A percentile compares a stretch with the other conserved stretches of the same genome.
phyloP scores from a whole-genome alignment of 495 filamentous ascomycete genomes.

The Tuber aestivum region DNA sequence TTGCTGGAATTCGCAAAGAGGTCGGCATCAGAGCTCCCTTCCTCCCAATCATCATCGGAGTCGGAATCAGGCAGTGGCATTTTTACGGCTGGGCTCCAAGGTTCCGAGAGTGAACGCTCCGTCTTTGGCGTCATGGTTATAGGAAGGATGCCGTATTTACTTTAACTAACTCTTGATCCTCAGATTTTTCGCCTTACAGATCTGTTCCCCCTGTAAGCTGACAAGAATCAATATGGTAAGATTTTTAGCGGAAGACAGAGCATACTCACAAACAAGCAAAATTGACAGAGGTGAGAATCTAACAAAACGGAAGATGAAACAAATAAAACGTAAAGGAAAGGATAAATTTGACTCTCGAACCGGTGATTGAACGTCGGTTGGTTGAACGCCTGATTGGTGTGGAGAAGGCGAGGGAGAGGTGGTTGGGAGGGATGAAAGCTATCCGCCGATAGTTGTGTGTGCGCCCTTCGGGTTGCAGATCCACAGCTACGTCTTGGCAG shows the following conservation, averaged over 20 bases:
- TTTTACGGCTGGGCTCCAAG: conserved; percentile 20
- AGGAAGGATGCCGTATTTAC: neutral
- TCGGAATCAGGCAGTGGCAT: conserved; percentile 31
- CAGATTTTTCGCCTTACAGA: neutral
- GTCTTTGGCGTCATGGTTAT: neutral
- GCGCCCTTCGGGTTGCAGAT: neutral
- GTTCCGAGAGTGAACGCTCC: neutral
- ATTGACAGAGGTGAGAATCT: neutral
- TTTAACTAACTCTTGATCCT: neutral
- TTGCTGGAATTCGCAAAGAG: conserved; percentile 20
- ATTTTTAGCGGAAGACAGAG: neutral
- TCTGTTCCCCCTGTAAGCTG: neutral
- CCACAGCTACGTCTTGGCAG: neutral
- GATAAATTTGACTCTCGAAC: neutral
- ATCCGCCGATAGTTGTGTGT: neutral
- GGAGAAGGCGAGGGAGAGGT: neutral
- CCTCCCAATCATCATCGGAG: conserved; percentile 33
- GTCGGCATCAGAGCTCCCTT: conserved; percentile 25
- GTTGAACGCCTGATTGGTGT: neutral
- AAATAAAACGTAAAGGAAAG: neutral
- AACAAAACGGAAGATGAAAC: neutral
- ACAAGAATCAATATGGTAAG: neutral
- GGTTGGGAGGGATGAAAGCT: conserved; percentile 5
- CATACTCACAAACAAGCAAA: neutral
- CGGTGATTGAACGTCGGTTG: neutral